phyloP scores from a whole-genome alignment of 345 rosid species.

The Mercurialis annua region DNA sequence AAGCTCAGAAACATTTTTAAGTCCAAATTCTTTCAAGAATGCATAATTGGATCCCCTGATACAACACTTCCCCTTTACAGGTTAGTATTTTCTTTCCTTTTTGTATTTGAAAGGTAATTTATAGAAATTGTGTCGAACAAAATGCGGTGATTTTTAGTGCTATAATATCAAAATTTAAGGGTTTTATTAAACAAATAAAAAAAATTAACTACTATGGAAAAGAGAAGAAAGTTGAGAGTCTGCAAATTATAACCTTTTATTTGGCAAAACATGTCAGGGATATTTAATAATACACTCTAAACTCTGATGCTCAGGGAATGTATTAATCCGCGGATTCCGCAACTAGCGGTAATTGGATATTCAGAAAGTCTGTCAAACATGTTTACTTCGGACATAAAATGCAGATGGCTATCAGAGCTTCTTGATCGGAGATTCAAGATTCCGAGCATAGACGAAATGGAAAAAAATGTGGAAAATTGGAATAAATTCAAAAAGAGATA shows the following conservation, averaged over 20 bases:
- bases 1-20: conserved; percentile 33
- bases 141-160: too few relatives aligned
- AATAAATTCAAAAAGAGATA: conserved; percentile 26
- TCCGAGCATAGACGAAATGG: conserved; percentile 40
- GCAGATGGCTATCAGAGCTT: conserved; percentile 40
- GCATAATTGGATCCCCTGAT: conserved; percentile 23
- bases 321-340: conserved; percentile 38
- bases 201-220: too few relatives aligned
- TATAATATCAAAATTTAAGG: too few relatives aligned
- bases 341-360: conserved; percentile 38
- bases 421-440: conserved; percentile 32
- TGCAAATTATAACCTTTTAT: too few relatives aligned
- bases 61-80: conserved; percentile 39
- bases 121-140: too few relatives aligned
- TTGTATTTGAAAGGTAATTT: too few relatives aligned
- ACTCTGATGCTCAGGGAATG: conserved; percentile 44
- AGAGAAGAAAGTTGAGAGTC: too few relatives aligned
- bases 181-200: too few relatives aligned
- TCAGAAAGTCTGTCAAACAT: conserved; percentile 36
- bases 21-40: conserved; percentile 21
- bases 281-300: too few relatives aligned
- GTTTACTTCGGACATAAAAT: conserved; percentile 36
- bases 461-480: conserved; percentile 29
- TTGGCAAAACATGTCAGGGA: too few relatives aligned
- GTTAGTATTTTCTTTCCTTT: conserved; percentile 5